Evolutionary conservation across 2,329 filamentous ascomycete species (phyloP), one percentile per base, ranked within the genome.

Genomic region (Colletotrichum melonis): DNA sequence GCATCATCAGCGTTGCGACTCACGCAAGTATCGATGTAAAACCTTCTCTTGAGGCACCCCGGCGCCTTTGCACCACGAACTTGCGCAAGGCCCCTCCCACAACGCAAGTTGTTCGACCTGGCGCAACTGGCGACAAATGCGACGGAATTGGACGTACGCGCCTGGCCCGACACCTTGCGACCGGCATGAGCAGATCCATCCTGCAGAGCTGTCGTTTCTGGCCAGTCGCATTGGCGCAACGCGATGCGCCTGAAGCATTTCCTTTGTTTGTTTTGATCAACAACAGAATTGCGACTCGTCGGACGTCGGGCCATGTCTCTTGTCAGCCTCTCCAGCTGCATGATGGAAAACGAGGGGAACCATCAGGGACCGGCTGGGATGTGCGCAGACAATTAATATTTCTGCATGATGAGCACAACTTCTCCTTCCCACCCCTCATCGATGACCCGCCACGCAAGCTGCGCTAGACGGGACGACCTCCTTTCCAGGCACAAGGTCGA

Each of bases 401-500:
- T 62, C 56, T 72, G 67, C 71, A 70, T 69, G 67, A 72, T 55
- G 67, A 52, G 28, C 72, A 76, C 76, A 67, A 74, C 76, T 78
- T 78, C 74, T 74, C 77, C 77, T 79, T 74, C 75, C 66, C 75
- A 73, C 77, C 78, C 78, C 79, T 75, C 76, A 64, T 55, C 30
- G 63, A 52, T 74, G 66, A 56, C 75, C 66, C 77, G 78, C 79
- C 79, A 80, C 78, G 74, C 78, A 80, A 78, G 76, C 77, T 76
- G 67, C 76, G 77, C 42, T 42, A 32, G 42, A 64, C 24, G 55
- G 57, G 35, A 60, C 12, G 55, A 56, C 54, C 42, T 46, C n/a
- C 56, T 67, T 16, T n/a, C 63, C 32, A 57, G 69, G 58, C 28
- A 68, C 58, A 42, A 57, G 52, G 22, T 54, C 26, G 38, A 68